Percentiles rank a stretch among this genome's conserved stretches.
phyloP scores from a whole-genome alignment of 1,139 yeast species.

The Pichia sp. region DNA sequence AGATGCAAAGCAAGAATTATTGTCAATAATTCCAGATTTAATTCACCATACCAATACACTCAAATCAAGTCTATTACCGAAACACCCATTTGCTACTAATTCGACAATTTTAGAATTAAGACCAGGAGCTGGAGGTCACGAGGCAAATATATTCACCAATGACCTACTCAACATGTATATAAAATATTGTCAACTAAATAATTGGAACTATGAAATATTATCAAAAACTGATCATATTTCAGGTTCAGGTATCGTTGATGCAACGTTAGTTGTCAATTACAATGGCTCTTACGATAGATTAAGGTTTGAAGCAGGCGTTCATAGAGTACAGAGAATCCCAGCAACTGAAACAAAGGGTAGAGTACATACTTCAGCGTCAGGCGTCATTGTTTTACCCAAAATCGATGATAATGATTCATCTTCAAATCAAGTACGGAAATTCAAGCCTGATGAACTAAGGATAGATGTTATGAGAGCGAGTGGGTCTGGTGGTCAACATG shows the following conservation, averaged over 20 bases:
- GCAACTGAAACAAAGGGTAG: constrained; percentile 91
- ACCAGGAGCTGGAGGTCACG: constrained; percentile 96
- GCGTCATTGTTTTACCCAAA: constrained; percentile 89
- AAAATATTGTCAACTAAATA: constrained; percentile 55
- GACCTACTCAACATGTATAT: constrained; percentile 79
- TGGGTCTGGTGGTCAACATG: constrained; percentile 99
- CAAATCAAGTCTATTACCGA: constrained; percentile 60
- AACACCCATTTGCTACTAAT: constrained; percentile 67
- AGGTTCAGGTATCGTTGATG: constrained; percentile 69
- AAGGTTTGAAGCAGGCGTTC: constrained; percentile 91
- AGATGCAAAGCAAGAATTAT: constrained; percentile 45
- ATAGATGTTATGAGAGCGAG: constrained; percentile 95
- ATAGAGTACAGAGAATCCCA: constrained; percentile 91
- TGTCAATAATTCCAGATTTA: constrained; percentile 34
- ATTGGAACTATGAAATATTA: constrained; percentile 62
- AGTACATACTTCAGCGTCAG: constrained; percentile 93
- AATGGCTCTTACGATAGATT: constrained; percentile 71
- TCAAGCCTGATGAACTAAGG: constrained; percentile 82
- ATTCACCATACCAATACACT: constrained; percentile 38
- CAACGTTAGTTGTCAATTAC: constrained; percentile 64
- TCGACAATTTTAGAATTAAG: constrained; percentile 79
- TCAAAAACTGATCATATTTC: constrained; percentile 49
- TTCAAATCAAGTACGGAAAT: constrained; percentile 53
- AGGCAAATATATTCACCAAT: constrained; percentile 79
- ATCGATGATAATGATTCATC: constrained; percentile 51